Evolutionary conservation across 2,329 filamentous ascomycete species (phyloP).

Genomic region (Neofusicoccum sp.): DNA sequence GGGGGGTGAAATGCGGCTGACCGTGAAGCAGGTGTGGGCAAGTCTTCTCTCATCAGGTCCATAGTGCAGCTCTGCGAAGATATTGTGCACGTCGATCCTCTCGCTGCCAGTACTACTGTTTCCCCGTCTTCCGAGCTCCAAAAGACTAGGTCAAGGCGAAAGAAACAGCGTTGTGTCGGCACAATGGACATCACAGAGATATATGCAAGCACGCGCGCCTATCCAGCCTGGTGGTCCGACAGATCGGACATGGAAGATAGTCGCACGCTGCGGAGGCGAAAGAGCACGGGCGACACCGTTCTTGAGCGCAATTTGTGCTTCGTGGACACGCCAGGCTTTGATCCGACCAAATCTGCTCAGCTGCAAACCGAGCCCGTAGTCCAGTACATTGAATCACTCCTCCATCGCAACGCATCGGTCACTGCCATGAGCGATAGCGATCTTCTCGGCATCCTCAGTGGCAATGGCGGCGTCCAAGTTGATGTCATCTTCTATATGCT

Average conservation of each 20-base stretch:
- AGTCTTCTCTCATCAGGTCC: conserved; percentile 85
- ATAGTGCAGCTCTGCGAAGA: conserved; percentile 86
- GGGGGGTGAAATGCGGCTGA: conserved; percentile 22
- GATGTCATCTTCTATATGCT: conserved; percentile 86
- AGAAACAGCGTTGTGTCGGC: conserved; percentile 9
- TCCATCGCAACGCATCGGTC: conserved; percentile 65
- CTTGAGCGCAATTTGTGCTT: conserved; percentile 93
- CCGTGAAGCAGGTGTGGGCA: conserved; percentile 68
- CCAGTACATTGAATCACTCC: conserved; percentile 72
- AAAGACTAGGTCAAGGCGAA: conserved; percentile 33
- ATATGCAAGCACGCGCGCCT: conserved; percentile 58
- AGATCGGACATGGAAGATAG: conserved; percentile 67
- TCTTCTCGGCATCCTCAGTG: conserved; percentile 74
- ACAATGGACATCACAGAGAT: conserved; percentile 40
- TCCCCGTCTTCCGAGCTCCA: conserved; percentile 28
- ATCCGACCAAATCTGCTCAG: conserved; percentile 44
- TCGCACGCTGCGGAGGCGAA: conserved; percentile 57
- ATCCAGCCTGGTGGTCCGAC: conserved; percentile 81
- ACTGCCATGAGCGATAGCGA: conserved; percentile 70
- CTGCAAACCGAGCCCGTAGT: conserved; percentile 44
- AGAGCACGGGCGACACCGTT: conserved; percentile 74
- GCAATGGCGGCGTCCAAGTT: conserved; percentile 79
- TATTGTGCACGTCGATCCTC: conserved; percentile 87
- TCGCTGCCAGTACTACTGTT: conserved; percentile 37
- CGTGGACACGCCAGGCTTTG: conserved; percentile 76